Percentiles rank a stretch among this genome's conserved stretches.
These are phyloP conservation scores for Annona squamosa DNA, from an alignment of 164 flowering plant genomes.

Conservation along the genomic window DNA sequence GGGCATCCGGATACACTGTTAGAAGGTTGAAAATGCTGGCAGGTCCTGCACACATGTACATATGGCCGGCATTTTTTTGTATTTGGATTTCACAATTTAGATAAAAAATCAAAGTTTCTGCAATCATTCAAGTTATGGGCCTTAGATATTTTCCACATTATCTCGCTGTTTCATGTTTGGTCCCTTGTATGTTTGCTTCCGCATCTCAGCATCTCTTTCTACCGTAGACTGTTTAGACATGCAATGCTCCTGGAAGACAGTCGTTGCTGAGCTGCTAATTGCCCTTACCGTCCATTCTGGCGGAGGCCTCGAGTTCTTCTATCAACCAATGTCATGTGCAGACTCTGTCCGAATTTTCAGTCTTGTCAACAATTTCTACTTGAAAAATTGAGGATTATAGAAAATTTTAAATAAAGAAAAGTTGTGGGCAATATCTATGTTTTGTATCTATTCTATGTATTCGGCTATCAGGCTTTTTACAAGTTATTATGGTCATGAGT, in stretches of 20 bases:
- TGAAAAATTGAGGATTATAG: too few species aligned
- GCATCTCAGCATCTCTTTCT: neutral
- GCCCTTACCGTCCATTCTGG: too few species aligned
- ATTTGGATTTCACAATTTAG: neutral
- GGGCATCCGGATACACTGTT: constrained; percentile 4
- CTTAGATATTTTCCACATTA: neutral
- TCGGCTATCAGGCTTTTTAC: too few species aligned
- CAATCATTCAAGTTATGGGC: neutral
- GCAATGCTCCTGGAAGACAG: neutral
- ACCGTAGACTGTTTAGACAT: neutral
- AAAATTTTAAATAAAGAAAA: too few species aligned
- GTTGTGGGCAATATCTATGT: too few species aligned
- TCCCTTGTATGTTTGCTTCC: neutral
- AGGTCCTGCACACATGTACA: constrained; percentile 8
- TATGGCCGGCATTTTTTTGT: constrained; percentile 3
- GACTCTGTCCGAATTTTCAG: too few species aligned
- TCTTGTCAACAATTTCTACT: too few species aligned
- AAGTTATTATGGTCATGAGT: too few species aligned
- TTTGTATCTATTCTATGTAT: too few species aligned
- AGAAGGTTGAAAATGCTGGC: constrained; percentile 10
- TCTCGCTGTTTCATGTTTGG: neutral
- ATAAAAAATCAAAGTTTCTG: neutral
- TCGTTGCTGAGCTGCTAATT: neutral
- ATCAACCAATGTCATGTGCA: too few species aligned
- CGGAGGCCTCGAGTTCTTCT: too few species aligned